phyloP scores from a whole-genome alignment of 345 rosid genomes.

The Salix caprea region DNA sequence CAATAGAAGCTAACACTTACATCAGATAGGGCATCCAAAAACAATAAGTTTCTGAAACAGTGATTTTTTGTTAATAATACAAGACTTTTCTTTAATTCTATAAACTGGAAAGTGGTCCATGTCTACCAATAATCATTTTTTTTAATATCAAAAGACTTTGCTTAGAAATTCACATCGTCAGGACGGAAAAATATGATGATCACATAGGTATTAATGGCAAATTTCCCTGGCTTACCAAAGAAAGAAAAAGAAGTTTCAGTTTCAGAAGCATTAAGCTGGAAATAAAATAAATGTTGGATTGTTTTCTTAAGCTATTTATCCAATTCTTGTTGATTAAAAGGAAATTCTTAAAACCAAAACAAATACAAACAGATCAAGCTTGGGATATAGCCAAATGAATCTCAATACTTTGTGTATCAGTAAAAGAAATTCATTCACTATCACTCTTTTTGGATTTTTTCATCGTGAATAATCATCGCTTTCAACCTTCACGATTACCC shows the following conservation, averaged over 20 bases:
- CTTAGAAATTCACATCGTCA: background rate
- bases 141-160: too few relatives aligned
- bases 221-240: background rate
- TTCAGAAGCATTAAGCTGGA: background rate
- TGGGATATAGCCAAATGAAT: background rate
- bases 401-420: background rate
- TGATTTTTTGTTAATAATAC: background rate
- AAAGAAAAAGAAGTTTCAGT: background rate
- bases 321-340: background rate
- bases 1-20: slow-evolving; percentile 10
- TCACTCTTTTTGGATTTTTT: background rate
- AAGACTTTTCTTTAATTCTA: background rate
- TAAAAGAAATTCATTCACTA: background rate
- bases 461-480: background rate
- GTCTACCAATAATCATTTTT: background rate
- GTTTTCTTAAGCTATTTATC: background rate
- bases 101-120: background rate
- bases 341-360: background rate
- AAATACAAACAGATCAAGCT: background rate
- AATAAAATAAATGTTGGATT: background rate
- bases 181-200: background rate
- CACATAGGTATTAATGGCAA: background rate
- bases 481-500: background rate
- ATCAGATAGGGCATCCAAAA: slow-evolving; percentile 1
- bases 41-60: background rate